These are phyloP conservation scores for Cryphonectria japonica DNA, from an alignment of 2,329 filamentous ascomycete species.

Conservation along the genomic window DNA sequence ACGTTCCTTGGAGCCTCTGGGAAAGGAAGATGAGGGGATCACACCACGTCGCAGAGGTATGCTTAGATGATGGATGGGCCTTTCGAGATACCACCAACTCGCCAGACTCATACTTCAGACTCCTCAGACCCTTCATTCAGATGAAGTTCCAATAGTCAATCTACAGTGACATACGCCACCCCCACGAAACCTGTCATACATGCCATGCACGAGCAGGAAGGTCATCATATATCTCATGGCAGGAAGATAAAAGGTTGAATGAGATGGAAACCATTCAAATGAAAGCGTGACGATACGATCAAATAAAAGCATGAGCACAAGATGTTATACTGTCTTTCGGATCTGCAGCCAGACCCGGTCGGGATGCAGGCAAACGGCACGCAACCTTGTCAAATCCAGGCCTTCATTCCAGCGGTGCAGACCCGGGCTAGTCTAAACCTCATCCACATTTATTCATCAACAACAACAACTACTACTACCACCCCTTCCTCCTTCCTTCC, in stretches of 20 bases:
- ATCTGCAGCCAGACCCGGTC: not conserved
- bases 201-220: not conserved
- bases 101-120: too few relatives aligned
- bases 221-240: not conserved
- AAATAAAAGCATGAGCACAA: not conserved
- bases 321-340: not conserved
- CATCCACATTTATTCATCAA: not conserved
- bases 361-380: not conserved
- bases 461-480: too few relatives aligned
- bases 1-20: too few relatives aligned
- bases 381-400: not conserved
- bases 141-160: too few relatives aligned
- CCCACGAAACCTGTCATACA: not conserved
- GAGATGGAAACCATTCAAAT: not conserved
- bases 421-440: not conserved
- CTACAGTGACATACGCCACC: too few relatives aligned
- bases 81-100: too few relatives aligned
- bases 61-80: too few relatives aligned
- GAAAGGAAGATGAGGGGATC: too few relatives aligned
- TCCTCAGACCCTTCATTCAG: too few relatives aligned
- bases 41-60: too few relatives aligned
- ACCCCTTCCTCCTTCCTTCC: too few relatives aligned
- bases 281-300: not conserved
- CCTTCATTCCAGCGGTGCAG: not conserved
- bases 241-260: too few relatives aligned